Evolutionary conservation across 768 basidiomycete genomes (phyloP), one percentile per base, ranked within the genome.

Genomic region (Glaciozyma antarctica): DNA sequence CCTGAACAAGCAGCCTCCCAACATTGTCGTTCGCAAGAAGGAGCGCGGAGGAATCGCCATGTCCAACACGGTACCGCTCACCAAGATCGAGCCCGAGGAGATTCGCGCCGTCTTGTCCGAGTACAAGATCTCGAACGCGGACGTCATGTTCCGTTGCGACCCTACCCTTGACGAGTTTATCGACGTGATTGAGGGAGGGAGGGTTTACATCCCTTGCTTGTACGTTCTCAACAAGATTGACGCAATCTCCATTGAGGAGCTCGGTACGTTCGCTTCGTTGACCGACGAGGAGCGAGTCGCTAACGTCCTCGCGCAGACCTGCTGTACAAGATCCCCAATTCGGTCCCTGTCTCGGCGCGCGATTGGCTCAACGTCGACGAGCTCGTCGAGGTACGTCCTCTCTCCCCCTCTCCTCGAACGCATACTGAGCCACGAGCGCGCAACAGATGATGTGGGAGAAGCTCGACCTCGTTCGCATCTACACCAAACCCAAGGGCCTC

Each of bases 331-430:
- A 99, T 99, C 65, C 95, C 95, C 4, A 82, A 89, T 77, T 91
- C 89, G 52, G 94, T 98, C 13, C 95, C 95, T 5, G 81, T 99
- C 75, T 93, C 90, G 21, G 95, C 90, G 4, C 84, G 83, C 67
- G 86, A 92, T 73, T 98, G 95, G 95, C 81, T 95, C 71, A 98
- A 98, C 78, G 80, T 99, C 72, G 95, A 98, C 76, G 95, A 99
- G 75, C 81, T 99, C 56, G 83, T 88, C 61, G 85, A 88, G 34
- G 64, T 66, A 10, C 5, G 58, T 62, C 22, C 47, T 24, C 16
- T 24, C 32, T 52, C n/a, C 34, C 22, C 16, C 21, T 34, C 16
- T 22, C 3, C 16, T 44, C 44, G 24, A 13, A n/a, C 19, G 28
- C 41, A 22, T 6, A 32, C 30, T 62, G 32, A 51, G 34, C 38